Percentiles rank a stretch among this genome's conserved stretches.
phyloP scores from a whole-genome alignment of 2,329 filamentous ascomycete genomes.

The Fonsecaea nubica region DNA sequence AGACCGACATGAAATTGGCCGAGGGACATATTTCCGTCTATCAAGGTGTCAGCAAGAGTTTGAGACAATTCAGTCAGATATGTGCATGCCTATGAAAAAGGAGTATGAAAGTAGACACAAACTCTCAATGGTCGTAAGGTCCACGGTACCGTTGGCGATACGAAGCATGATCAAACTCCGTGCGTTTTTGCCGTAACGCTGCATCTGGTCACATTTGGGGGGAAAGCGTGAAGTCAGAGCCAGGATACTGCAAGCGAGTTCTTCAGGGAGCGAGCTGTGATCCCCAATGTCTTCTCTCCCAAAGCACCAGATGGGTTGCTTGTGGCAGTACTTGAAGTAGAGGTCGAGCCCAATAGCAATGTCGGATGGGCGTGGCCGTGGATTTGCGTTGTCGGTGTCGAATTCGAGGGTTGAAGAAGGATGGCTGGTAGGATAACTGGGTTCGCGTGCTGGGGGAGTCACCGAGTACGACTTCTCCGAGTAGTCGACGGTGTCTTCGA shows the following conservation, averaged over 20 bases:
- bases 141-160: slow-evolving; percentile 35
- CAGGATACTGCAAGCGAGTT: slow-evolving; percentile 46
- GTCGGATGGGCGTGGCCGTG: slow-evolving; percentile 11
- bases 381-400: slow-evolving; percentile 9
- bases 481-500: slow-evolving; percentile 2
- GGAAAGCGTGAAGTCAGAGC: slow-evolving; percentile 42
- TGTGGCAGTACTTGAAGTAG: slow-evolving; percentile 48
- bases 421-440: neutral
- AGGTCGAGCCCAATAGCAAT: slow-evolving; percentile 15
- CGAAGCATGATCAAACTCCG: slow-evolving; percentile 37
- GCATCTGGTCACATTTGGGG: slow-evolving; percentile 25
- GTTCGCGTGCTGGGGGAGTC: slow-evolving; percentile 8
- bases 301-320: slow-evolving; percentile 50
- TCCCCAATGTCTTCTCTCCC: slow-evolving; percentile 45
- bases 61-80: neutral
- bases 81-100: slow-evolving; percentile 34
- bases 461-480: slow-evolving; percentile 15
- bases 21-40: slow-evolving; percentile 49
- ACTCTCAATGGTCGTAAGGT: slow-evolving; percentile 39
- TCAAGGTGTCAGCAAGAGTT: neutral
- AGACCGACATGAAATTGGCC: slow-evolving; percentile 48
- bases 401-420: neutral
- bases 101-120: slow-evolving; percentile 39
- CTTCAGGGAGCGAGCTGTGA: slow-evolving; percentile 42
- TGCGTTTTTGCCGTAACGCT: slow-evolving; percentile 33